phyloP scores from a whole-genome alignment of 2,329 filamentous ascomycete genomes.

The Monosporascus sp. region DNA sequence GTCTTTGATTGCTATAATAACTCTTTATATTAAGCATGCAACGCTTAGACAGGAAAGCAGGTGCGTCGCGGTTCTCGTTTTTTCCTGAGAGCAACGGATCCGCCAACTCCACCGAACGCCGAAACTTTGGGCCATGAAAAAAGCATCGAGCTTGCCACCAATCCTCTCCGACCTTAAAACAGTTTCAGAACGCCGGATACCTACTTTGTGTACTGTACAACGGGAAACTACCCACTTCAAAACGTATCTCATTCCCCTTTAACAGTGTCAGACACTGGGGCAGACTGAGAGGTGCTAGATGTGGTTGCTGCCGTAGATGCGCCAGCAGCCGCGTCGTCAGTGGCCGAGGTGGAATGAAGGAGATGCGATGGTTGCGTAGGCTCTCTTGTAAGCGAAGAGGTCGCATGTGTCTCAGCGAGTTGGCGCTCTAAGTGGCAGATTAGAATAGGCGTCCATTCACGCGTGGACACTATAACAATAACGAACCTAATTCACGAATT shows the following conservation, averaged over 20 bases:
- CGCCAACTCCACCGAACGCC: neutral
- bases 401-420: constrained; percentile 37
- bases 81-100: neutral
- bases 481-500: constrained; percentile 64
- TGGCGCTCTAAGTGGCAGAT: constrained; percentile 40
- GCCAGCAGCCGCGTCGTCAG: constrained; percentile 29
- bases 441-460: constrained; percentile 14
- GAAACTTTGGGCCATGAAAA: neutral
- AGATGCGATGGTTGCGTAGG: constrained; percentile 45
- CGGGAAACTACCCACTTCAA: neutral
- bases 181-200: neutral
- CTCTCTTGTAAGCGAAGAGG: constrained; percentile 34
- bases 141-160: neutral
- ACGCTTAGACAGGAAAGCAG: neutral
- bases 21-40: neutral
- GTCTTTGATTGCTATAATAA: neutral
- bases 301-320: constrained; percentile 4
- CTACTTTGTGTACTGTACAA: neutral
- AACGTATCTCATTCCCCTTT: constrained; percentile 17
- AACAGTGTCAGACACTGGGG: constrained; percentile 8
- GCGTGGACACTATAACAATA: neutral
- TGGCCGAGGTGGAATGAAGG: constrained; percentile 39
- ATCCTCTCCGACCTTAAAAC: neutral
- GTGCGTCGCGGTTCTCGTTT: neutral
- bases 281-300: constrained; percentile 8